phyloP scores from a whole-genome alignment of 2,329 filamentous ascomycete species.

The Colletotrichum falcatum region DNA sequence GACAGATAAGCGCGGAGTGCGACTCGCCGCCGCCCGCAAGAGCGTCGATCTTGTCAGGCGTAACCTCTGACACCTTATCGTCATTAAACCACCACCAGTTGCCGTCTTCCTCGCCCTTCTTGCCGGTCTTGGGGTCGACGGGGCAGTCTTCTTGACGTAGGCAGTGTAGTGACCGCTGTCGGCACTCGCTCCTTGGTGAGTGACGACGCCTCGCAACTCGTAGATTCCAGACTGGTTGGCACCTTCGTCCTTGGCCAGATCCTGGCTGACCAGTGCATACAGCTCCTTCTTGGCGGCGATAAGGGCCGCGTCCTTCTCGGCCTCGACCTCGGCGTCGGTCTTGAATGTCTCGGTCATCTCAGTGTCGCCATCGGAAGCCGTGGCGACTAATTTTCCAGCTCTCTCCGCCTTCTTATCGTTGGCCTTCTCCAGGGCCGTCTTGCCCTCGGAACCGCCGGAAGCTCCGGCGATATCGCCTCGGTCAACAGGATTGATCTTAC shows the following conservation, averaged over 20 bases:
- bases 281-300: slow-evolving; percentile 89
- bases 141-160: slow-evolving; percentile 91
- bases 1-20: slow-evolving; percentile 83
- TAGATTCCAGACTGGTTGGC: slow-evolving; percentile 96
- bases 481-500: slow-evolving; percentile 74
- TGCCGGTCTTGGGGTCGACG: slow-evolving; percentile 80
- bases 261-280: slow-evolving; percentile 78
- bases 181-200: slow-evolving; percentile 95
- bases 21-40: slow-evolving; percentile 90
- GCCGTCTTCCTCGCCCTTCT: slow-evolving; percentile 84
- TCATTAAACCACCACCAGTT: slow-evolving; percentile 99
- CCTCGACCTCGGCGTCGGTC: slow-evolving; percentile 93
- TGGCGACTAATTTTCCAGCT: slow-evolving; percentile 46
- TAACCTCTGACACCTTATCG: slow-evolving; percentile 94
- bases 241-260: slow-evolving; percentile 80
- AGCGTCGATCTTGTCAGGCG: slow-evolving; percentile 89
- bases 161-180: slow-evolving; percentile 99
- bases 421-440: slow-evolving; percentile 62
- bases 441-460: slow-evolving; percentile 59
- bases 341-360: slow-evolving; percentile 85
- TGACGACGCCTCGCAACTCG: slow-evolving; percentile 92
- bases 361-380: slow-evolving; percentile 72
- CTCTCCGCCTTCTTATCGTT: slow-evolving; percentile 54
- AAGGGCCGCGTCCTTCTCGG: slow-evolving; percentile 81
- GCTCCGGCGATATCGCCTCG: slow-evolving; percentile 59